phyloP scores from a whole-genome alignment of 2,329 filamentous ascomycete genomes.

The Cadophora sp. region DNA sequence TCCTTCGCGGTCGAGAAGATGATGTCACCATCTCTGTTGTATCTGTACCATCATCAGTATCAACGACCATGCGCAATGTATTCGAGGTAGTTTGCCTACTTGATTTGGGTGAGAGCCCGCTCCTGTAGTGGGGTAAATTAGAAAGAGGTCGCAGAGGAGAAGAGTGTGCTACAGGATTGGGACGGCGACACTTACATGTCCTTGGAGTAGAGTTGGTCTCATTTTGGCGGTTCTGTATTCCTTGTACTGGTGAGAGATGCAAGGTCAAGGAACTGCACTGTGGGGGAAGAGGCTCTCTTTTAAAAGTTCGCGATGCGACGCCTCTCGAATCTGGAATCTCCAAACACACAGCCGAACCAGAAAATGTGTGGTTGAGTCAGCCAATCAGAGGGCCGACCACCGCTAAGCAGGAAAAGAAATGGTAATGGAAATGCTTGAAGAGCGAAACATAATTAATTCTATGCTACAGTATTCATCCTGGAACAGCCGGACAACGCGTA shows the following conservation, averaged over 20 bases:
- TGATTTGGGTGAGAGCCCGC: conserved; percentile 94
- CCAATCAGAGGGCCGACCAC: conserved; percentile 12
- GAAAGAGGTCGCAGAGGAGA: conserved; percentile 28
- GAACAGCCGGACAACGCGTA: conserved; percentile 11
- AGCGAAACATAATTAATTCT: background rate
- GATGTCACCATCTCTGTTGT: conserved; percentile 93
- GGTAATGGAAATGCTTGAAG: background rate
- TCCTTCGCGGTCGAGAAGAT: conserved; percentile 97
- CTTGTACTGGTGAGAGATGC: conserved; percentile 10
- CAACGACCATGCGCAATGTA: conserved; percentile 16
- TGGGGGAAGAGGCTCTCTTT: conserved; percentile 12
- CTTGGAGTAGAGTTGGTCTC: conserved; percentile 95
- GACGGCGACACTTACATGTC: conserved; percentile 68
- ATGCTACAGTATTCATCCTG: background rate
- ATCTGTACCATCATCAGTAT: conserved; percentile 57
- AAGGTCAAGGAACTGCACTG: background rate
- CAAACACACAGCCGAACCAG: background rate
- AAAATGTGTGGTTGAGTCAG: conserved; percentile 24
- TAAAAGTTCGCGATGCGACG: conserved; percentile 27
- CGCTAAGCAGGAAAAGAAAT: conserved; percentile 20
- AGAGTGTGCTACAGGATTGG: conserved; percentile 31
- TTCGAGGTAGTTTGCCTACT: conserved; percentile 56
- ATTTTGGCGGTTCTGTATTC: conserved; percentile 62
- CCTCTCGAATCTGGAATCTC: conserved; percentile 3
- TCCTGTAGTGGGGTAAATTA: conserved; percentile 61